Conservation (phyloP, 352 stramenopile genomes). For the Pythium rhizo-oryzae region DNA sequence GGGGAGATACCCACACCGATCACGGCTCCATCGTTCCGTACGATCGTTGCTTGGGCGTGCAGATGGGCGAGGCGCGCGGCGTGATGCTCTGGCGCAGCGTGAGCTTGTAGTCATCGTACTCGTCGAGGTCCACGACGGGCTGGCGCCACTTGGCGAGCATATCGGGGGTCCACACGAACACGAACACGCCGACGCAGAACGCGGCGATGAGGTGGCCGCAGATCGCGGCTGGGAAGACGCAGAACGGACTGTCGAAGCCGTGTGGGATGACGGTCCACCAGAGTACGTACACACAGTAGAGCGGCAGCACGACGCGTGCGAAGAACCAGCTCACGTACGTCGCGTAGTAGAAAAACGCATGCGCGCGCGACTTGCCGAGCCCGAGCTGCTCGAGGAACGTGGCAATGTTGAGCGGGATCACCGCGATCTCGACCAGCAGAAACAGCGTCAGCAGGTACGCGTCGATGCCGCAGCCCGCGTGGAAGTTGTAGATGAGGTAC, state of each 20-base stretch:
- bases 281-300: conserved; percentile 83
- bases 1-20: neutral
- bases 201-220: conserved; percentile 81
- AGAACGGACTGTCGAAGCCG: conserved; percentile 44
- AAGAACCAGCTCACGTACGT: conserved; percentile 83
- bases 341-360: conserved; percentile 70
- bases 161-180: conserved; percentile 85
- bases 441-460: conserved; percentile 83
- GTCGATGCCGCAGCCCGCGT: conserved; percentile 70
- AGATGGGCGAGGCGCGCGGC: conserved; percentile 61
- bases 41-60: conserved; percentile 31
- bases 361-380: conserved; percentile 58
- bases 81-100: conserved; percentile 80
- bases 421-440: conserved; percentile 82
- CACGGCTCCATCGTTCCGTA: conserved; percentile 33
- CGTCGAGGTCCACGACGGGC: conserved; percentile 66
- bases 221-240: conserved; percentile 61
- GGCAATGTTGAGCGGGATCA: conserved; percentile 82
- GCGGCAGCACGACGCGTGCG: conserved; percentile 68
- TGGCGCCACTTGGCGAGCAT: conserved; percentile 75
- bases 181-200: conserved; percentile 82
- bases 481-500: conserved; percentile 85
- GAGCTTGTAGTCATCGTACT: conserved; percentile 79
- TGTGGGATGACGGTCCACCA: conserved; percentile 73
- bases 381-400: conserved; percentile 82